Base-by-base conservation (phyloP, 2,329 filamentous ascomycete species). In the Acephala macrosclerotiorum region DNA sequence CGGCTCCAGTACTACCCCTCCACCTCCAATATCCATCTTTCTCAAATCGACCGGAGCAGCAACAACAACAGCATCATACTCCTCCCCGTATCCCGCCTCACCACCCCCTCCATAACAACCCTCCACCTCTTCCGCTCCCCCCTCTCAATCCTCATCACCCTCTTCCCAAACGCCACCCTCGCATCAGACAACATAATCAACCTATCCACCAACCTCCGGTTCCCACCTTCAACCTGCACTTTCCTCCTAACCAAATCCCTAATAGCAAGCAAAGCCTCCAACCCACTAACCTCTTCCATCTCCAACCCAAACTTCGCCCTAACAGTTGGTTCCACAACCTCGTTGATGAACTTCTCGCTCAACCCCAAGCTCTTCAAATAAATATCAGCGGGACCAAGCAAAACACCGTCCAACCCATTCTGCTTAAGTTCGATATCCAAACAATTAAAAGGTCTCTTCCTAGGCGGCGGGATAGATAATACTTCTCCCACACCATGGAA, bases 101-200 rank as follows among this genome's bases (percentile, higher is more conserved):
- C 4, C 29, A 33, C 29, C 29, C 4, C 29, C 26, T 61, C 58
- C 2, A 36, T 3, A 14, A 8, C 16, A 16, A 61, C 12, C 0
- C 11, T 53, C 20, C 22, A 61, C 11, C n/a, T 40, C 6, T 29
- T 61, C 5, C 26, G 18, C 1, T 40, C 9, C 4, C 58, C 58
- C 18, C n/a, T 8, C 16, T 25, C 26, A 11, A 61, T 61, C 18
- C 36, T 45, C 18, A 53, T 51, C 12, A 61, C 26, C 9, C 9
- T 36, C 6, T 40, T 22, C 16, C 36, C 35, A 2, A 53, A 26
- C n/a, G 47, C 49, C 42, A 61, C 8, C 8, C 38, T 16, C 9
- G 58, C 58, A 6, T 25, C 36, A 0, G 58, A 61, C 18, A 61
- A 45, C 4, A n/a, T 35, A 12, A 53, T 53, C 22, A 61, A n/a